Conservation (phyloP, 164 flowering plant genomes). For the Buxus sempervirens region DNA sequence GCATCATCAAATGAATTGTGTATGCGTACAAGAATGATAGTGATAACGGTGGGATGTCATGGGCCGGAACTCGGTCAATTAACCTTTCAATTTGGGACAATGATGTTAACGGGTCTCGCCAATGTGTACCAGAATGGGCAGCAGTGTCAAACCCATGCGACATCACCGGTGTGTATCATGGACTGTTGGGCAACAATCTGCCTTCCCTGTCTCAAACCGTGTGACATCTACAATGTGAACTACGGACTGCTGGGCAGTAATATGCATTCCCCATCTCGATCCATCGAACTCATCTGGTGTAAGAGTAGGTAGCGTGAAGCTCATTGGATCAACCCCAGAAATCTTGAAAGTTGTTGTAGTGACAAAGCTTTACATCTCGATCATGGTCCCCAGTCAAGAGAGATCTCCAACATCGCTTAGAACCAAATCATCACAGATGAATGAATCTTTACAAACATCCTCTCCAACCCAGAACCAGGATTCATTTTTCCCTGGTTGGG, state of each 20-base stretch:
- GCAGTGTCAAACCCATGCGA: too few species aligned
- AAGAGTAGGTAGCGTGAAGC: constrained; percentile 60
- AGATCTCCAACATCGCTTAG: constrained; percentile 50
- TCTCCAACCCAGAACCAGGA: constrained; percentile 55
- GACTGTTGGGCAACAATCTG: too few species aligned
- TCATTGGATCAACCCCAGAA: constrained; percentile 67
- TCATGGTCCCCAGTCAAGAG: constrained; percentile 82
- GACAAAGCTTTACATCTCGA: constrained; percentile 55
- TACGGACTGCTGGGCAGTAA: constrained; percentile 87
- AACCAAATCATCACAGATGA: constrained; percentile 51
- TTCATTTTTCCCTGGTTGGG: constrained; percentile 76
- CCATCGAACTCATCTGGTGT: constrained; percentile 58
- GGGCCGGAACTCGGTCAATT: too few species aligned
- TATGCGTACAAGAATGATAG: too few species aligned
- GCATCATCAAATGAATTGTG: too few species aligned
- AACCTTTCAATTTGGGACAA: too few species aligned
- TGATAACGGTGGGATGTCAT: too few species aligned
- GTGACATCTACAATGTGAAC: too few species aligned
- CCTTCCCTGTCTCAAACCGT: too few species aligned
- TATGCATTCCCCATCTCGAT: constrained; percentile 55
- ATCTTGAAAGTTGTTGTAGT: constrained; percentile 53
- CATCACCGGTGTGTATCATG: too few species aligned
- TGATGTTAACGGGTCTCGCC: too few species aligned
- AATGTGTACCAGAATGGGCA: too few species aligned
- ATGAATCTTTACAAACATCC: constrained; percentile 61